Evolutionary conservation across 495 filamentous ascomycete genomes (phyloP).

Genomic region (Aspergillus sclerotiicarbonarius): DNA sequence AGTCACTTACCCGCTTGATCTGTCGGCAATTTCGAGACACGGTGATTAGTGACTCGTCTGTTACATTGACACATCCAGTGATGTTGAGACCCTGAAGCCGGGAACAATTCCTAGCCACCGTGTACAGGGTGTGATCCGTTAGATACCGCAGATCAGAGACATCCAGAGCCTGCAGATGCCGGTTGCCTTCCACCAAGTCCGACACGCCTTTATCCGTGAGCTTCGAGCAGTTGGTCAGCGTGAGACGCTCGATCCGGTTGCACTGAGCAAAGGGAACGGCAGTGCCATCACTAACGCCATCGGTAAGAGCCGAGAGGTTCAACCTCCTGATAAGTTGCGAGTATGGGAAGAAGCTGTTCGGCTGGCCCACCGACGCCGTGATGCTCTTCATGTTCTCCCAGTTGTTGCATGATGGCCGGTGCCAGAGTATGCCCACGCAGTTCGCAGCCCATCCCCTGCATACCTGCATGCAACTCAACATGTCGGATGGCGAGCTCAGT

Average conservation of each 20-base stretch:
- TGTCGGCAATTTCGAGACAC: conserved; percentile 81
- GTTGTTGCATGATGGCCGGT: conserved; percentile 82
- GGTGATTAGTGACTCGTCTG: conserved; percentile 78
- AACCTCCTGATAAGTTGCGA: conserved; percentile 83
- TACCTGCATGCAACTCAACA: conserved; percentile 86
- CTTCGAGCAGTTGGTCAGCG: conserved; percentile 83
- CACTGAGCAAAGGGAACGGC: conserved; percentile 78
- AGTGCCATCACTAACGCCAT: conserved; percentile 83
- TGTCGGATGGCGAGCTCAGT: conserved; percentile 68
- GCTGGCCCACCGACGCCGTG: conserved; percentile 66
- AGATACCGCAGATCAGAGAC: conserved; percentile 77
- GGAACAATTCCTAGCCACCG: conserved; percentile 76
- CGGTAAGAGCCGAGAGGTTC: conserved; percentile 77
- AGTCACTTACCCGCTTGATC: conserved; percentile 73
- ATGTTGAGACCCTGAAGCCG: conserved; percentile 93
- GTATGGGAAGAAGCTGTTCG: conserved; percentile 77
- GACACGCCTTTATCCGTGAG: conserved; percentile 82
- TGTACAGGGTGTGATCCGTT: conserved; percentile 76
- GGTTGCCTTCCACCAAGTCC: conserved; percentile 74
- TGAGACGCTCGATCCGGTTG: conserved; percentile 90
- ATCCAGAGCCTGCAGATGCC: conserved; percentile 84
- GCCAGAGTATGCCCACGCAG: conserved; percentile 91
- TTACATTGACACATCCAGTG: conserved; percentile 78
- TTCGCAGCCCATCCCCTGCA: conserved; percentile 91
- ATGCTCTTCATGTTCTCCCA: conserved; percentile 78